Base-by-base conservation (phyloP, 2,329 filamentous ascomycete species). In the Nothopassalora personata region DNA sequence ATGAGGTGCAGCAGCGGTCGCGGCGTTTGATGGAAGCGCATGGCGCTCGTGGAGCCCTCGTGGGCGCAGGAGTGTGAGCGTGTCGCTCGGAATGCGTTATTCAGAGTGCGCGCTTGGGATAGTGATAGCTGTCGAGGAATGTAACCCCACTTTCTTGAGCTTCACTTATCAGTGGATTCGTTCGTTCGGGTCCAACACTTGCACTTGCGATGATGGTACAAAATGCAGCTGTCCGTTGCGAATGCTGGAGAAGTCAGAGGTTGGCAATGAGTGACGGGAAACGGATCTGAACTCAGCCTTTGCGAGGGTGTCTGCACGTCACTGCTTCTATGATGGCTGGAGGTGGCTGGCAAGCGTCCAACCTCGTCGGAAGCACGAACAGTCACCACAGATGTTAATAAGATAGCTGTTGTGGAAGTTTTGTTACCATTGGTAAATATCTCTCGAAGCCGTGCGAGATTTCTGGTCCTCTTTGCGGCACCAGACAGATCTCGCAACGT, bases 1-100 rank as follows among this genome's bases (percentile, higher is more conserved):
- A 71, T 47, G 54, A 72, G 70, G 30, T 65, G 66, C 18, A 71
- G 56, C 11, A 72, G 65, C 34, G 68, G 61, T 54, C 45, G 61
- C 10, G 67, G 62, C 31, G 62, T 54, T 27, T 65, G 62, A 31
- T 67, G 62, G 49, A 65, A 61, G 55, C 64, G 69, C 66, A 70
- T 68, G 46, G 31, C 56, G 43, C 50, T 46, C 33, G 51, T 48
- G 51, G 43, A 13, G 33, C 47, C 55, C 55, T 49, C 49, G 47
- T 49, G 34, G 55, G 55, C 47, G 39, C 33, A 45, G 48, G 49
- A 57, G 33, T 57, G 48, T 11, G 49, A 30, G 30, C 5, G 30
- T 51, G 33, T 51, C 19, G 47, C 31, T 43, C n/a, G 30, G 13
- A 39, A 3, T 51, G 54, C 46, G 51, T 51, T 56, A 46, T 18